Base-by-base conservation (phyloP, 148 eudicot genomes). In the Mesembryanthemum crystallinum region DNA sequence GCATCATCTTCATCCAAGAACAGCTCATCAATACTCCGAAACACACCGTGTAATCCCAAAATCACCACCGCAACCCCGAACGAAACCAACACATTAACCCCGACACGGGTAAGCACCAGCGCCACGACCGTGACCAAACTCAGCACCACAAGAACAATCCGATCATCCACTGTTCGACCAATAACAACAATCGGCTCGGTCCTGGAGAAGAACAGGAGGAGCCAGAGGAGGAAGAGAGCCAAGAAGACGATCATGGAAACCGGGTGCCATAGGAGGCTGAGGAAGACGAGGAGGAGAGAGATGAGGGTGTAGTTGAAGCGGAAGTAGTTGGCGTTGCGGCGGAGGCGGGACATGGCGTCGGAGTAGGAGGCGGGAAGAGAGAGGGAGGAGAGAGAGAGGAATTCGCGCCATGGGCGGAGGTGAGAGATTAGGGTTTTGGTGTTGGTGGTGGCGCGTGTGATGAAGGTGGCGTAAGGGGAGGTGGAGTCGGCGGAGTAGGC, bases 211-310 rank as follows among this genome's bases (percentile, higher is more conserved):
- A 82, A 89, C 35, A 90, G 87, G 45, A 65, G 67, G 1, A 90
- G 4, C 96, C 98, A 92, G 20, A 80, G 77, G 2, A 79, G 43
- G 67, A 85, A 90, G 4, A 87, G 55, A 3, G 71, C 0, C 47
- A 90, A 25, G 80, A 90, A 92, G 7, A 89, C 87, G 35, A 92
- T 87, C 83, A 92, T 86, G 29, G 96, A 88, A 3, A 88, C 13
- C 0, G 96, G 93, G 79, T 89, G 88, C 82, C 79, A 92, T 0
- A 90, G 15, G n/a, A 92, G 87, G 86, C 87, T 76, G 52, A 86
- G 78, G 80, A 92, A 90, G 65, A 92, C 68, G 67, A 87, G 73
- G 45, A 80, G 0, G 23, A 90, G 80, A 33, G 81, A 72, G 66
- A 84, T 71, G 18, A 88, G 54, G 9, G 92, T 64, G 91, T 92